A percentile compares a stretch with the other conserved stretches of the same genome.
phyloP scores from a whole-genome alignment of 2,329 filamentous ascomycete genomes.

The Ophiostoma himal-ulmi region DNA sequence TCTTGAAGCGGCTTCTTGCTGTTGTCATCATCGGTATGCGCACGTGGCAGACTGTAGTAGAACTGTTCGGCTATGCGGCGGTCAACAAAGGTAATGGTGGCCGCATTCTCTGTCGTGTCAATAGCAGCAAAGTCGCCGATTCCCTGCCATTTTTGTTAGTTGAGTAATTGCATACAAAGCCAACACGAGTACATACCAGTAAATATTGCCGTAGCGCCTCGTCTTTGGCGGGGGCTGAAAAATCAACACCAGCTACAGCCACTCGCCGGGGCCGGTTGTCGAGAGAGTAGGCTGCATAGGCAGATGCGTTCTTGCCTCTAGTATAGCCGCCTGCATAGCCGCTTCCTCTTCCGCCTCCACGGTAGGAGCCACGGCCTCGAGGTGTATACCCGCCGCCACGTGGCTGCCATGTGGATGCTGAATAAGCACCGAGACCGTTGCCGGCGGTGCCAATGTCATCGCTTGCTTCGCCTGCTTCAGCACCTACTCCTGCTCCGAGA shows the following conservation, averaged over 20 bases:
- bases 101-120: conserved; percentile 41
- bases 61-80: conserved; percentile 67
- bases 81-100: conserved; percentile 59
- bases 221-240: conserved; percentile 56
- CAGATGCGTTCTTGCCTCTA: conserved; percentile 43
- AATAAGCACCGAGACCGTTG: no score
- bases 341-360: conserved; percentile 35
- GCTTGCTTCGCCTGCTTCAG: neutral
- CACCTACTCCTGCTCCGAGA: conserved; percentile 13
- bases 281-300: conserved; percentile 59
- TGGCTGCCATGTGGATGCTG: neutral
- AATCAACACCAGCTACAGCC: conserved; percentile 57
- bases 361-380: conserved; percentile 34
- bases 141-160: conserved; percentile 31
- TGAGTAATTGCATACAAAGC: neutral
- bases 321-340: conserved; percentile 37
- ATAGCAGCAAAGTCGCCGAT: conserved; percentile 59
- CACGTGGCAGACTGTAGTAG: conserved; percentile 46
- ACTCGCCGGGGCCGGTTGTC: conserved; percentile 71
- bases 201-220: conserved; percentile 67
- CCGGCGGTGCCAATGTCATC: conserved; percentile 25
- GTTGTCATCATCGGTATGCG: conserved; percentile 27
- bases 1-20: neutral
- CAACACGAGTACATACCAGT: conserved; percentile 33
- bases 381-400: neutral